Evolutionary conservation across 2,329 filamentous ascomycete genomes (phyloP).

Genomic region (Lachnellula willkommii): DNA sequence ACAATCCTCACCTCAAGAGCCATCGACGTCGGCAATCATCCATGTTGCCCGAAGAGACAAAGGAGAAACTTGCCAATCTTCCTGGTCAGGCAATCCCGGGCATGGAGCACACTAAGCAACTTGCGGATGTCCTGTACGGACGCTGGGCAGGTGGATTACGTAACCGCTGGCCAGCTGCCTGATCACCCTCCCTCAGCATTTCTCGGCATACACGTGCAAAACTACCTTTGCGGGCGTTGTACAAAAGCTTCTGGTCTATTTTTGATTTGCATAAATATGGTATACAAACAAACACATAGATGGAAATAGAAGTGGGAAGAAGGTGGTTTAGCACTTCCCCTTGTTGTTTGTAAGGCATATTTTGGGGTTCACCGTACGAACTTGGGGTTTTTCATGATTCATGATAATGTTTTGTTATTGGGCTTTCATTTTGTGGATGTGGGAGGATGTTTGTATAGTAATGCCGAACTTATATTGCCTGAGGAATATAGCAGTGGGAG

Average conservation of each 20-base stretch:
- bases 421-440: not conserved
- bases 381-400: conserved; percentile 15
- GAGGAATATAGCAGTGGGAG: not conserved
- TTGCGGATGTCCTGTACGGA: conserved; percentile 85
- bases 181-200: conserved; percentile 8
- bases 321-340: no score
- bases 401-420: conserved; percentile 19
- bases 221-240: conserved; percentile 18
- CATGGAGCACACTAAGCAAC: conserved; percentile 87
- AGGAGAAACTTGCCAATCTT: conserved; percentile 40
- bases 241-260: conserved; percentile 11
- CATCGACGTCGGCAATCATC: conserved; percentile 55
- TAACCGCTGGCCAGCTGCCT: conserved; percentile 54
- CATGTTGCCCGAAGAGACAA: conserved; percentile 45
- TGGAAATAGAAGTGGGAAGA: no score
- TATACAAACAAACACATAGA: conserved; percentile 6
- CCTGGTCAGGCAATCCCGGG: conserved; percentile 57
- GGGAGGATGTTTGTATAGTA: conserved; percentile 1
- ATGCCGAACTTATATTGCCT: not conserved
- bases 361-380: conserved; percentile 18
- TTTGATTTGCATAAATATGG: conserved; percentile 12
- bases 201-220: conserved; percentile 9
- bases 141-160: conserved; percentile 84
- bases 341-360: conserved; percentile 4
- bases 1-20: conserved; percentile 79